Conservation (phyloP, 805 yeast species). For the Wickerhamiella occidentalis region DNA sequence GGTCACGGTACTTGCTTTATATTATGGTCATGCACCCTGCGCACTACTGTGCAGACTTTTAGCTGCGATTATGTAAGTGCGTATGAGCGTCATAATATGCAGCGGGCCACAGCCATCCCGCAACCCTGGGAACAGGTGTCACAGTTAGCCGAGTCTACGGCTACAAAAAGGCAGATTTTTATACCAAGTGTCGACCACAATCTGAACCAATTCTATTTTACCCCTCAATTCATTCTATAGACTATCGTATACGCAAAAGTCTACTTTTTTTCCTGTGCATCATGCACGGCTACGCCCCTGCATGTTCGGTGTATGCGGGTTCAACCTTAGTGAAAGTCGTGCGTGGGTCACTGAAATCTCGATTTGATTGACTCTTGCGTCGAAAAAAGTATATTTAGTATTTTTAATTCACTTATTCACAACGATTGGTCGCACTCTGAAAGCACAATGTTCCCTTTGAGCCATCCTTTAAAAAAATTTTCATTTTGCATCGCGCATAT, state of each 20-base stretch:
- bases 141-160: too few species aligned
- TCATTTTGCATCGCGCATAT: constrained; percentile 1
- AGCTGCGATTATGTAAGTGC: constrained; percentile 1
- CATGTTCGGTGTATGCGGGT: background rate
- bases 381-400: background rate
- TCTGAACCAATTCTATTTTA: background rate
- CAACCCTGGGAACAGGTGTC: background rate
- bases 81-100: background rate
- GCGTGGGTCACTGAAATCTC: background rate
- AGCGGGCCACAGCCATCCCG: constrained; percentile 3
- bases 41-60: background rate
- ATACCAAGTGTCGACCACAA: background rate
- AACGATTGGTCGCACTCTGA: background rate
- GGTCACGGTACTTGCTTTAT: constrained; percentile 9
- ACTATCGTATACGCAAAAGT: background rate
- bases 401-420: background rate
- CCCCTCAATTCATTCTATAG: background rate
- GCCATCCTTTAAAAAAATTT: background rate
- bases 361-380: background rate
- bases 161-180: too few species aligned
- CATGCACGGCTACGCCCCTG: constrained; percentile 4
- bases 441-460: background rate
- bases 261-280: background rate
- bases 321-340: background rate
- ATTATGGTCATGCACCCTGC: constrained; percentile 5